phyloP scores from a whole-genome alignment of 257 asterid species.

The Plantago elongata region DNA sequence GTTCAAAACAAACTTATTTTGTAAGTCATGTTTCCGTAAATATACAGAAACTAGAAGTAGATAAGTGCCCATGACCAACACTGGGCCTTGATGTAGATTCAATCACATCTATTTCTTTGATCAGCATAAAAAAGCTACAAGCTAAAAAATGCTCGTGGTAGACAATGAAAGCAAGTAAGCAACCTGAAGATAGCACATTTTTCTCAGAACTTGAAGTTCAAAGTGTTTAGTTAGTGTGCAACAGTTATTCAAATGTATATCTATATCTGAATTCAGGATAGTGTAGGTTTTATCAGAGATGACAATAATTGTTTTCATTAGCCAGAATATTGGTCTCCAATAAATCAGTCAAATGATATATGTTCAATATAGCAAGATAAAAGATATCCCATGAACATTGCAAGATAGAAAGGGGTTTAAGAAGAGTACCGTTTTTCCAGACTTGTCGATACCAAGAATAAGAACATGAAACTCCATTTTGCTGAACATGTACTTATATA shows the following conservation, averaged over 20 bases:
- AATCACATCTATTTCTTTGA: not conserved
- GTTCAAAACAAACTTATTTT: constrained; percentile 11
- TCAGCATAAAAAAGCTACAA: not conserved
- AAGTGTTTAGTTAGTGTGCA: constrained; percentile 2
- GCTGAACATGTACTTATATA: constrained; percentile 76
- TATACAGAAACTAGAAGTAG: not conserved
- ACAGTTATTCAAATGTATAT: not conserved
- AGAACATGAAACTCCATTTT: constrained; percentile 89
- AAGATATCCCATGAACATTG: not conserved
- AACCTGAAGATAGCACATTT: not conserved
- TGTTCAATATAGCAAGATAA: no score
- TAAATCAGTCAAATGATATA: no score
- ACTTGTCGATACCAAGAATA: constrained; percentile 92
- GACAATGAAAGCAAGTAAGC: constrained; percentile 1
- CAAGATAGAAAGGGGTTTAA: constrained; percentile 13
- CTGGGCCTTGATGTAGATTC: not conserved
- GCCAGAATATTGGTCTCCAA: no score
- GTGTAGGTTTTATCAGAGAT: no score
- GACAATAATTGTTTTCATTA: no score
- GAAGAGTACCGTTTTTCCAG: constrained; percentile 81
- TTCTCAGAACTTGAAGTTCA: not conserved
- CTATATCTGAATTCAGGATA: no score
- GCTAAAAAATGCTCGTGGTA: constrained; percentile 6
- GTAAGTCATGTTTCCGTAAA: not conserved
- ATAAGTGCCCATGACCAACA: not conserved